phyloP scores from a whole-genome alignment of 73 alveolate species.

The Paramecium bursaria region DNA sequence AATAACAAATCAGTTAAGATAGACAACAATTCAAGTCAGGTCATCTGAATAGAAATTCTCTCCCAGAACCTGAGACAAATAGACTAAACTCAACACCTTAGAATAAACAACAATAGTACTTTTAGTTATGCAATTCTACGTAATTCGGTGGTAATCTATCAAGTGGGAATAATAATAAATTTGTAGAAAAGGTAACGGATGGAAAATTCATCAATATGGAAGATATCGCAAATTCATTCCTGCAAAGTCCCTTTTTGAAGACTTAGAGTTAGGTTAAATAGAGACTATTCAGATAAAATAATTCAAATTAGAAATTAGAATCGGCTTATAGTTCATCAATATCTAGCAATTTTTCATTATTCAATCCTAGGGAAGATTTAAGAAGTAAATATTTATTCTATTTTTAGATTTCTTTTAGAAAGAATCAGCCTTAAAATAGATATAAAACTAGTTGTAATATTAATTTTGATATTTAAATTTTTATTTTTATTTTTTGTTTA shows the following conservation, averaged over 20 bases:
- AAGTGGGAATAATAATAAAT: background rate
- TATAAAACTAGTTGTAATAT: slow-evolving; percentile 14
- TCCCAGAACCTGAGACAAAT: background rate
- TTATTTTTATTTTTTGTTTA: no score
- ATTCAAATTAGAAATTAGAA: no score
- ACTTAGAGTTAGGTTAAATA: slow-evolving; percentile 26
- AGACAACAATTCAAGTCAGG: slow-evolving; percentile 4
- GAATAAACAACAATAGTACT: slow-evolving; percentile 11
- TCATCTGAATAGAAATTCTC: background rate
- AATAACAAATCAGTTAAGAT: slow-evolving; percentile 19
- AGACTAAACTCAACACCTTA: slow-evolving; percentile 39
- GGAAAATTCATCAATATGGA: slow-evolving; percentile 22
- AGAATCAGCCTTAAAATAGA: slow-evolving; percentile 8
- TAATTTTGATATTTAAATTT: no score
- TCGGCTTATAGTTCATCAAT: slow-evolving; percentile 20
- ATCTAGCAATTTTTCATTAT: slow-evolving; percentile 48
- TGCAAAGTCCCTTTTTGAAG: slow-evolving; percentile 31
- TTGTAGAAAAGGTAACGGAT: background rate
- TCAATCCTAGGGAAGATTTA: slow-evolving; percentile 39
- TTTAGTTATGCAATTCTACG: slow-evolving; percentile 45
- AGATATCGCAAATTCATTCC: slow-evolving; percentile 34
- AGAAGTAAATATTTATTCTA: background rate
- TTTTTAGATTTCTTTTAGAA: slow-evolving; percentile 29
- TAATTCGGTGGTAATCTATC: slow-evolving; percentile 24
- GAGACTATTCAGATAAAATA: slow-evolving; percentile 7